phyloP scores from a whole-genome alignment of 1,284 basidiomycete species.

The Entoloma clypeatum region DNA sequence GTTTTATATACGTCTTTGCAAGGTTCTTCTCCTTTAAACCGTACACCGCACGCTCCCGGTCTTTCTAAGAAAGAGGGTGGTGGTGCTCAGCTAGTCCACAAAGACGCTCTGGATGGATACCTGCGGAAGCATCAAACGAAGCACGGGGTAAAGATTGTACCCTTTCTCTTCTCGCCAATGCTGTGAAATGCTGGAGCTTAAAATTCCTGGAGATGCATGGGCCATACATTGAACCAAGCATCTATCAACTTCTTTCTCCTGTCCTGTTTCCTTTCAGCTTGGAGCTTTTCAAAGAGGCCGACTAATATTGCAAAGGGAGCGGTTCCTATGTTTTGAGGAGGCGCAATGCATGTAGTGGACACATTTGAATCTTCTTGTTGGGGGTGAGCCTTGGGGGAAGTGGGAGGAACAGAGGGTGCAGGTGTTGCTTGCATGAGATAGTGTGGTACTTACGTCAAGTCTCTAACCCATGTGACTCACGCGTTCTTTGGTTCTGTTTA shows the following conservation, averaged over 20 bases:
- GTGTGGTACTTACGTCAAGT: neutral
- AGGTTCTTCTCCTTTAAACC: conserved; percentile 89
- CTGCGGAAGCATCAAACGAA: conserved; percentile 74
- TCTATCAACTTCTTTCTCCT: conserved; percentile 57
- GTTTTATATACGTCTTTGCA: conserved; percentile 85
- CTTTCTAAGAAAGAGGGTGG: conserved; percentile 58
- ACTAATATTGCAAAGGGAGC: conserved; percentile 66
- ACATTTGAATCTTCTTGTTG: conserved; percentile 24
- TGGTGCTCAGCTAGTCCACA: conserved; percentile 3
- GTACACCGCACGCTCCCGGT: conserved; percentile 85
- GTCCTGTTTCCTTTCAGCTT: conserved; percentile 67
- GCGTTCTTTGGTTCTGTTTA: conserved; percentile 34
- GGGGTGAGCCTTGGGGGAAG: conserved; percentile 27
- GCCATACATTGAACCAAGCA: conserved; percentile 72
- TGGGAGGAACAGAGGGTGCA: conserved; percentile 38
- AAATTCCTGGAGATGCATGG: conserved; percentile 7
- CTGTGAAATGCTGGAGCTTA: conserved; percentile 34
- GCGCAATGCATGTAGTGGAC: conserved; percentile 39
- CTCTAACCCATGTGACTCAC: conserved; percentile 15
- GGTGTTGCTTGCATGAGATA: conserved; percentile 54
- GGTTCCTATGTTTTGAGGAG: conserved; percentile 60
- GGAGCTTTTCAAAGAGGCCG: conserved; percentile 66
- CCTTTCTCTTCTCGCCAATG: conserved; percentile 77
- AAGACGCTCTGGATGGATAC: conserved; percentile 31
- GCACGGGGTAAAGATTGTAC: conserved; percentile 68